Percentiles rank a stretch among this genome's conserved stretches.
phyloP scores from a whole-genome alignment of 164 flowering plant species.

The Cinnamomum chago region DNA sequence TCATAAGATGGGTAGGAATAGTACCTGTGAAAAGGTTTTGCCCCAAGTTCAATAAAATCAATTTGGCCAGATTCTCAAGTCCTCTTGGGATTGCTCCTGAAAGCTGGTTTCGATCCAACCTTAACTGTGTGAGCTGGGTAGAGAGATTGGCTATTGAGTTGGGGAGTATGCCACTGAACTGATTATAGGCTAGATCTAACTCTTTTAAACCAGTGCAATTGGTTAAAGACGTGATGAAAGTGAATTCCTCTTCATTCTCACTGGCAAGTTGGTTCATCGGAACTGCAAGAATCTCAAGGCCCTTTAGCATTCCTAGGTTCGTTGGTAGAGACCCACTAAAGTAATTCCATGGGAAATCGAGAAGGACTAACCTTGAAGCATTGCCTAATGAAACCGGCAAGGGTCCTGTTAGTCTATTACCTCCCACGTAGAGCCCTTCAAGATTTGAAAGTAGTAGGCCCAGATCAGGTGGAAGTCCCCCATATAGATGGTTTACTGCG shows the following conservation, averaged over 20 bases:
- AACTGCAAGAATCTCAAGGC: background rate
- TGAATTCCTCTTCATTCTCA: constrained; percentile 15
- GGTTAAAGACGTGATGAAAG: constrained; percentile 27
- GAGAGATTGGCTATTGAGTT: constrained; percentile 48
- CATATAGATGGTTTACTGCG: constrained; percentile 15
- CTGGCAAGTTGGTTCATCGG: background rate
- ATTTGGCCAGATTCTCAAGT: constrained; percentile 27
- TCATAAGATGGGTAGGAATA: too few relatives aligned
- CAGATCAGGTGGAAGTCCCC: constrained; percentile 10
- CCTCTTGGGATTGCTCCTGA: constrained; percentile 39
- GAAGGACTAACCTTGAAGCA: constrained; percentile 27
- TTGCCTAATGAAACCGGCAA: constrained; percentile 45
- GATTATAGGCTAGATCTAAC: constrained; percentile 36
- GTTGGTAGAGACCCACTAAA: constrained; percentile 12
- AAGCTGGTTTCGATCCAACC: constrained; percentile 27
- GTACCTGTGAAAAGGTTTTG: too few relatives aligned
- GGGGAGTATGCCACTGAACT: constrained; percentile 38
- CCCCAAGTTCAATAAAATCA: constrained; percentile 17
- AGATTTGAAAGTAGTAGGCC: constrained; percentile 35
- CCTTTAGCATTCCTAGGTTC: background rate
- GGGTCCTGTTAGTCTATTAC: constrained; percentile 36
- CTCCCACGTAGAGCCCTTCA: constrained; percentile 15
- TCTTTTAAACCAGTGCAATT: constrained; percentile 28
- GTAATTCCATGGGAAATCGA: constrained; percentile 29
- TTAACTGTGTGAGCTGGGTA: constrained; percentile 13